Conservation (phyloP, 176 grass and related monocot genomes). For the Aegilops speltoides region DNA sequence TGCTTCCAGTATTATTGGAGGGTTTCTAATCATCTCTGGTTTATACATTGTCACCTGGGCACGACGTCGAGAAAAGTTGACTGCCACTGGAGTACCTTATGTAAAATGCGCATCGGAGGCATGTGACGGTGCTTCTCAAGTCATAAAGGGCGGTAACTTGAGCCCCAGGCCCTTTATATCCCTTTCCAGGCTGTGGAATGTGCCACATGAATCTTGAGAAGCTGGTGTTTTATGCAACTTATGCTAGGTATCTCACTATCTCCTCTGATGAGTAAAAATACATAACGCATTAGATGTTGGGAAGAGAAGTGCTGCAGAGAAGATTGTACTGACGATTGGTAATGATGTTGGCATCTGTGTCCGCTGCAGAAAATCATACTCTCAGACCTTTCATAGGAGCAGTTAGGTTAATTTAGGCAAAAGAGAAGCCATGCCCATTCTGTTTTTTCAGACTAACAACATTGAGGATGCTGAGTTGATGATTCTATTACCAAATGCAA, state of each 20-base stretch:
- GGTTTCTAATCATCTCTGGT: conserved; percentile 79
- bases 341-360: background rate
- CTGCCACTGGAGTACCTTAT: conserved; percentile 30
- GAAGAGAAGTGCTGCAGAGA: conserved; percentile 24
- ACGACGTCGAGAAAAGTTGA: conserved; percentile 53
- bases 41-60: conserved; percentile 93
- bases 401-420: conserved; percentile 23
- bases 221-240: conserved; percentile 14
- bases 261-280: conserved; percentile 27
- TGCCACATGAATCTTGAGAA: conserved; percentile 62
- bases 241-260: background rate
- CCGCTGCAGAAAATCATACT: conserved; percentile 13
- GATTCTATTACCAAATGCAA: background rate
- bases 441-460: background rate
- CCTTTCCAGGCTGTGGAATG: conserved; percentile 59
- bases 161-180: conserved; percentile 33
- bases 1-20: conserved; percentile 79
- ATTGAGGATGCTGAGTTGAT: background rate
- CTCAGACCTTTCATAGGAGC: conserved; percentile 5
- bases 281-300: conserved; percentile 11
- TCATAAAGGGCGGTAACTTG: conserved; percentile 43
- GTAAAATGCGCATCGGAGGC: conserved; percentile 43
- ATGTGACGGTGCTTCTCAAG: conserved; percentile 32
- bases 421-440: background rate
- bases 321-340: conserved; percentile 10